These are phyloP conservation scores for Lindgomyces ingoldianus DNA, from an alignment of 495 filamentous ascomycete genomes.

Conservation along the genomic window DNA sequence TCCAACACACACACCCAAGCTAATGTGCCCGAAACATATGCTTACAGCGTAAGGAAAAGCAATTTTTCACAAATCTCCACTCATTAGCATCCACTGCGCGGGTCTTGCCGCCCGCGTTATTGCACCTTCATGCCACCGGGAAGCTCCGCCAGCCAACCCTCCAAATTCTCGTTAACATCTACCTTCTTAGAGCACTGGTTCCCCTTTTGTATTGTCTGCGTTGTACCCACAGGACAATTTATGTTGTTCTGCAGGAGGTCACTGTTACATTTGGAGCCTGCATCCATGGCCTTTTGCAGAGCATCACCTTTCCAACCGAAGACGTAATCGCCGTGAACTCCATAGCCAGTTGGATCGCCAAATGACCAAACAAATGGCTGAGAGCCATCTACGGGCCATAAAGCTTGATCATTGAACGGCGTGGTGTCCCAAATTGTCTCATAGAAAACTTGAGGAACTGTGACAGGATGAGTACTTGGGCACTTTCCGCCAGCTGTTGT, in stretches of 20 bases:
- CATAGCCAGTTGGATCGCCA: constrained; percentile 22
- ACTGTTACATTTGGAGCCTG: no score
- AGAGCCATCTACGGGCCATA: constrained; percentile 23
- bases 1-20: no score
- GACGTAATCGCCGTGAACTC: constrained; percentile 27
- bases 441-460: constrained; percentile 23
- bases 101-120: no score
- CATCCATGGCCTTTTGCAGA: constrained; percentile 28
- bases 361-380: constrained; percentile 29
- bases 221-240: constrained; percentile 12
- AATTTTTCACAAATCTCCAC: no score
- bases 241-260: no score
- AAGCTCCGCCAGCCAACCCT: constrained; percentile 20
- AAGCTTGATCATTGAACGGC: constrained; percentile 14
- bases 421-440: constrained; percentile 26
- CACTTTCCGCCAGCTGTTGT: no score
- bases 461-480: constrained; percentile 28
- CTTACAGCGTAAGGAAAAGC: no score
- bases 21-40: no score
- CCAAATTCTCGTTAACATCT: constrained; percentile 16
- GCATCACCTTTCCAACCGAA: constrained; percentile 30
- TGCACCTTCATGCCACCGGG: no score
- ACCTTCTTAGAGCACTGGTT: constrained; percentile 12
- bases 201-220: constrained; percentile 14
- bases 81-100: no score